phyloP scores from a whole-genome alignment of 106 monocot genomes.

The Allium cepa region DNA sequence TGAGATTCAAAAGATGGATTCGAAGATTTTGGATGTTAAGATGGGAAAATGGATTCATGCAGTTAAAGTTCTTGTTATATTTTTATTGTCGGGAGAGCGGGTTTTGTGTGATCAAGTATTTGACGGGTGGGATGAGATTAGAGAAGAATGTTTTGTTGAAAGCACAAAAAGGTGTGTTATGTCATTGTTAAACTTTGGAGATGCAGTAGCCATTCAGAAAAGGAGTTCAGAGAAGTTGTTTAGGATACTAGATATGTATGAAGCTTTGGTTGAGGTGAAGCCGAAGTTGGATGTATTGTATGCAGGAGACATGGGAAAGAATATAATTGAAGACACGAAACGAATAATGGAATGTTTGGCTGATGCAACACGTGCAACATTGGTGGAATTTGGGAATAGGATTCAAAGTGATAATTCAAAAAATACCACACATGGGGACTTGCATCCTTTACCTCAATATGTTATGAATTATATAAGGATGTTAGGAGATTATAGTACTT shows the following conservation, averaged over 20 bases:
- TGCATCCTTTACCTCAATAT: conserved; percentile 21
- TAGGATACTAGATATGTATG: conserved; percentile 85
- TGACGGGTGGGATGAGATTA: conserved; percentile 14
- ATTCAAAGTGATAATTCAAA: conserved; percentile 40
- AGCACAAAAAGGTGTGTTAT: conserved; percentile 53
- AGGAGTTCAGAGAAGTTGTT: conserved; percentile 70
- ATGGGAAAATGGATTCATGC: conserved; percentile 76
- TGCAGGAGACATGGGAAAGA: conserved; percentile 12
- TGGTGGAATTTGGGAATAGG: conserved; percentile 34
- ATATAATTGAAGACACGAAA: conserved; percentile 21
- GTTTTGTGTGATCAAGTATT: conserved; percentile 52
- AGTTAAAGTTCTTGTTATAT: conserved; percentile 29
- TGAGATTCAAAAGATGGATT: conserved; percentile 42
- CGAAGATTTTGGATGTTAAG: conserved; percentile 46
- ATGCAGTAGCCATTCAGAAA: conserved; percentile 42
- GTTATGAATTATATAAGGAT: conserved; percentile 2
- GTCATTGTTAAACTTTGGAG: conserved; percentile 57
- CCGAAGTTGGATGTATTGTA: conserved; percentile 30
- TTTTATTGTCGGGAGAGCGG: conserved; percentile 40
- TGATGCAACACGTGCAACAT: conserved; percentile 14
- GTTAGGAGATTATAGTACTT: conserved; percentile 3
- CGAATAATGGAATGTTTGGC: conserved; percentile 34
- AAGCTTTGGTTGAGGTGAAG: conserved; percentile 33
- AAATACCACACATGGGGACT: conserved; percentile 25
- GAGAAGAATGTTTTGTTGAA: conserved; percentile 54